phyloP scores from a whole-genome alignment of 805 yeast genomes.

The Yarrowia deformans region DNA sequence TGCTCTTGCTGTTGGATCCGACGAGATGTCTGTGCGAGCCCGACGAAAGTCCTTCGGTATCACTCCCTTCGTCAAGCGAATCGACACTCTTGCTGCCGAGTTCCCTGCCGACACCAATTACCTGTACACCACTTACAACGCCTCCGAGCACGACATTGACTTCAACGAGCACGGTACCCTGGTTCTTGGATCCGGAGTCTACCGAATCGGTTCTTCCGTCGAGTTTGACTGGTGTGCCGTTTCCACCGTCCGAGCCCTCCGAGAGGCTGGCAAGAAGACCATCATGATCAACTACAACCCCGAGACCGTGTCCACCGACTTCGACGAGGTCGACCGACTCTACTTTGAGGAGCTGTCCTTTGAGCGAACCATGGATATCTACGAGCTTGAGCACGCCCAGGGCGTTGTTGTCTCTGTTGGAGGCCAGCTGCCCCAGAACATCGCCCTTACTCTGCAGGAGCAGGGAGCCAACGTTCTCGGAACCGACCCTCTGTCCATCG shows the following conservation, averaged over 20 bases:
- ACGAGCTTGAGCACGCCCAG: slow-evolving; percentile 85
- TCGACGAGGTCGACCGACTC: slow-evolving; percentile 96
- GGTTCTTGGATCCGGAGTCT: slow-evolving; percentile 98
- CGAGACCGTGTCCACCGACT: slow-evolving; percentile 97
- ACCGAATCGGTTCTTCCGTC: slow-evolving; percentile 97
- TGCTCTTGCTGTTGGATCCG: slow-evolving; percentile 72
- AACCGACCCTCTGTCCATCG: slow-evolving; percentile 93
- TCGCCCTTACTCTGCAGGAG: slow-evolving; percentile 81
- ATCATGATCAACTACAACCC: slow-evolving; percentile 98
- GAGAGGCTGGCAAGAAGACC: slow-evolving; percentile 86
- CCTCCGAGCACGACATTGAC: slow-evolving; percentile 79
- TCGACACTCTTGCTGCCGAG: slow-evolving; percentile 97
- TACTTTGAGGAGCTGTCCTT: slow-evolving; percentile 94
- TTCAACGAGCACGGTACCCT: slow-evolving; percentile 91
- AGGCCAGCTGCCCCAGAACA: slow-evolving; percentile 97
- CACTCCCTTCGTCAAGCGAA: slow-evolving; percentile 92
- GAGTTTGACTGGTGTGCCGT: slow-evolving; percentile 99
- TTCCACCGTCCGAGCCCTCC: slow-evolving; percentile 90
- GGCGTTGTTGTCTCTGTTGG: slow-evolving; percentile 97
- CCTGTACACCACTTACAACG: slow-evolving; percentile 94
- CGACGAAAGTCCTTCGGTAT: slow-evolving; percentile 81
- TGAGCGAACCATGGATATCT: slow-evolving; percentile 97
- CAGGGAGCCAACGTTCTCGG: slow-evolving; percentile 85
- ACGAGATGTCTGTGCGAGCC: slow-evolving; percentile 82
- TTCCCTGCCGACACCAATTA: slow-evolving; percentile 98